phyloP scores from a whole-genome alignment of 1,139 yeast species.

The Blastobotrys elegans region DNA sequence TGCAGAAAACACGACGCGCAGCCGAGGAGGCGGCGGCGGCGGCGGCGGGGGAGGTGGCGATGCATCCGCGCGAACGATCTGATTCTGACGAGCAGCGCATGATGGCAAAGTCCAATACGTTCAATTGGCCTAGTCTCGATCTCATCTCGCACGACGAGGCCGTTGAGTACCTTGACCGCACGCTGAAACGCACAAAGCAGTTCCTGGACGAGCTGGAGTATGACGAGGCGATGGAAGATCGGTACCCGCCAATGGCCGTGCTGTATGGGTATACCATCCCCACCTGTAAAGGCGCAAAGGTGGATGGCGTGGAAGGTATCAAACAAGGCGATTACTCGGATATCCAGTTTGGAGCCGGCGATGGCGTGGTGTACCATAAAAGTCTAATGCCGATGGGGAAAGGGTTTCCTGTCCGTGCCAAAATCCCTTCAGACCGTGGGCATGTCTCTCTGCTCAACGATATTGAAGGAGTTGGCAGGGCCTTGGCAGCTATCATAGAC shows the following conservation, averaged over 20 bases:
- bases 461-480: conserved; percentile 63
- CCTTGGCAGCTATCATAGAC: conserved; percentile 49
- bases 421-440: conserved; percentile 59
- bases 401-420: conserved; percentile 67
- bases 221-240: conserved; percentile 40
- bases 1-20: conserved; percentile 36
- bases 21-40: conserved; percentile 7
- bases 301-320: conserved; percentile 56
- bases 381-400: conserved; percentile 73
- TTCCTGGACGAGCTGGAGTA: conserved; percentile 56
- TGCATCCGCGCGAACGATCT: background rate
- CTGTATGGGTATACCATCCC: conserved; percentile 81
- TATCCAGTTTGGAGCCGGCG: conserved; percentile 84
- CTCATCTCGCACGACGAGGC: conserved; percentile 53
- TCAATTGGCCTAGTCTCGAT: conserved; percentile 18
- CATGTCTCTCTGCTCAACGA: conserved; percentile 81
- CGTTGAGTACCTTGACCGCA: conserved; percentile 55
- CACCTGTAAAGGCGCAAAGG: conserved; percentile 74
- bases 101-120: conserved; percentile 2
- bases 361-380: conserved; percentile 82
- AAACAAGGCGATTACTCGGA: conserved; percentile 67
- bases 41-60: background rate
- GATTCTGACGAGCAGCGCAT: background rate
- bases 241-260: conserved; percentile 78
- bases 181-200: conserved; percentile 55